Conservation (phyloP, 257 asterid species). For the Fraxinus americana region DNA sequence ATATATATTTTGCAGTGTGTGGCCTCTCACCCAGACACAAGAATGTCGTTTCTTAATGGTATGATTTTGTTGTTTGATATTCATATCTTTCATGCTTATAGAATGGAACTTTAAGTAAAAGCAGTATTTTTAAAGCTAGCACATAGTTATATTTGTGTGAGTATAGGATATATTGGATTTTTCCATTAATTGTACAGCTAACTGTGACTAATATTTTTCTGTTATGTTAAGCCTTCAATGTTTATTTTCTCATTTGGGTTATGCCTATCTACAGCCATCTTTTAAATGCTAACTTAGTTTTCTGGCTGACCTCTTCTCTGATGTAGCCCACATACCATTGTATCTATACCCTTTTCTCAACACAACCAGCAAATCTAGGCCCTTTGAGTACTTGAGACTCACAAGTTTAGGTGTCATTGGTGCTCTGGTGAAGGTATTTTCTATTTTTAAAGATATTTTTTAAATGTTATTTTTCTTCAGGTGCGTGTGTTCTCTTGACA, state of each 20-base stretch:
- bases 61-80: conserved; percentile 11
- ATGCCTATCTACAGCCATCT: background rate
- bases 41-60: conserved; percentile 92
- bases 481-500: background rate
- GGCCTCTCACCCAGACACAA: conserved; percentile 92
- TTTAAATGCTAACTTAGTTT: conserved; percentile 8
- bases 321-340: conserved; percentile 88
- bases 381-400: conserved; percentile 92
- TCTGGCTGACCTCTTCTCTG: conserved; percentile 2
- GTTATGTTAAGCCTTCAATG: conserved; percentile 10
- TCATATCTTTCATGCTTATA: background rate
- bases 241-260: conserved; percentile 7
- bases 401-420: conserved; percentile 96
- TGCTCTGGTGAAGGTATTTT: conserved; percentile 90
- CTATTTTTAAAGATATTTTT: background rate
- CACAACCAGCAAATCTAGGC: conserved; percentile 86
- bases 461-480: background rate
- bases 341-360: conserved; percentile 90
- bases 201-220: conserved; percentile 12
- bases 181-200: background rate
- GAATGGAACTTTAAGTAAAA: background rate
- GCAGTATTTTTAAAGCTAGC: background rate
- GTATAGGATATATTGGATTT: background rate
- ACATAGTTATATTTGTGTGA: background rate
- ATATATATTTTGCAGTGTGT: conserved; percentile 71